Base-by-base conservation (phyloP, 2,329 filamentous ascomycete genomes). In the Chrysosporium keratinophilum region DNA sequence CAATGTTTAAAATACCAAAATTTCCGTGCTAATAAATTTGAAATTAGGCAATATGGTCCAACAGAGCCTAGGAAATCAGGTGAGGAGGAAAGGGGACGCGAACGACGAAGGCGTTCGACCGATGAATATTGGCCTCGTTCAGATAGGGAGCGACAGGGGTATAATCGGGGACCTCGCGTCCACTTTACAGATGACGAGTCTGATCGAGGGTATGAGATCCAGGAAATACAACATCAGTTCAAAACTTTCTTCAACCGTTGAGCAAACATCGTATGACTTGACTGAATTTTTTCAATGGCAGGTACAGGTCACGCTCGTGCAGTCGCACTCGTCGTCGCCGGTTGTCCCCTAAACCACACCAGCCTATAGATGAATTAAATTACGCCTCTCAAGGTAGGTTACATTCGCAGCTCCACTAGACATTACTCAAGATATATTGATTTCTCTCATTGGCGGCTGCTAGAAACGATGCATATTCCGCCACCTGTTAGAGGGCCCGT, bases 151-250 rank as follows among this genome's bases (percentile, higher is more conserved):
- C 35, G 35, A n/a, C n/a, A 33, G 14, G 15, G 35, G 10, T 20
- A 17, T 43, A 10, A 20, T 9, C 14, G 44, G 35, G 15, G 45
- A 28, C 39, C 28, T 12, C 52, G 20, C 12, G 44, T 48, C 34
- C 52, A 49, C 33, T 54, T 49, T 17, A 23, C 35, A 14, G 52
- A 49, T 20, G 52, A 54, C 5, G 44, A 39, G 23, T 46, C 44
- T 49, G 43, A 48, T 43, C 23, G 35, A 23, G 44, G 51, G 51
- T 54, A 54, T 12, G 51, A 48, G 23, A 42, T 44, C 17, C 33
- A 33, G 17, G 17, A 14, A 6, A 39, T 7, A n/a, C 11, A 31
- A 28, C 20, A n/a, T n/a, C 33, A 10, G 17, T 23, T 19, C 28
- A 35, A 10, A 23, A 20, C 14, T 2, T 15, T 51, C 17, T 28